Base-by-base conservation (phyloP, 2,329 filamentous ascomycete genomes). In the Sporothrix dimorphospora region DNA sequence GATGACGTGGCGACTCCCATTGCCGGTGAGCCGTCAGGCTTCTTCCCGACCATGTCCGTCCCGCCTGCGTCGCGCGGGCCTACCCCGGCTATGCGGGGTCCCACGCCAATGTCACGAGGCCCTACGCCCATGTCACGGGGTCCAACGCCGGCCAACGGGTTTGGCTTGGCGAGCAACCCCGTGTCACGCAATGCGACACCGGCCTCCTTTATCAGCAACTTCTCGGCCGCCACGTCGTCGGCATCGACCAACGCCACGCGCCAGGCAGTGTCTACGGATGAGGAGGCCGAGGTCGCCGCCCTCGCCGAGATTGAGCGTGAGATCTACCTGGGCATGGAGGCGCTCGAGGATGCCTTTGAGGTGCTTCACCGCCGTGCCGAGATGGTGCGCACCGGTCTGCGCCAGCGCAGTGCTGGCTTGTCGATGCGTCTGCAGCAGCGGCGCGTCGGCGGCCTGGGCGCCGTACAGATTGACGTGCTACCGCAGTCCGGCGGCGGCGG, bases 321-420 rank as follows among this genome's bases (percentile, higher is more conserved):
- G 78, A 97, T 98, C 72, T 98, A 95, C 81, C 87, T 90, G 45
- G 93, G 94, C 74, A 98, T 98, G 95, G 95, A 98, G 82, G 90
- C 90, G 0, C 87, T 98, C 30, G 95, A 98, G 81, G 94, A 98
- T 78, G 94, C 94, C 0, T 98, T 98, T 77, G 95, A 98, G 82
- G 90, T 89, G 38, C 85, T 98, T n/a, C 95, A 98, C 79, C 88
- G 89, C 76, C 91, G 91, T 78, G 95, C 95, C 1, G 94, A 98
- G 82, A 81, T 86, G 21, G 92, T 98, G 19, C 90, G 95, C 5
- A 90, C 89, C 27, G 89, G 91, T 0, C 85, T 98, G 5, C 91
- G 94, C 6, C 92, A 96, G 79, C 92, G 95, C 53, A 90, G 91
- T 16, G 93, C 94, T 0, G 94, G 93, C 1, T 84, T 98, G 4